Conservation (phyloP, 176 grass and related monocot species). For the Carex parvula region DNA sequence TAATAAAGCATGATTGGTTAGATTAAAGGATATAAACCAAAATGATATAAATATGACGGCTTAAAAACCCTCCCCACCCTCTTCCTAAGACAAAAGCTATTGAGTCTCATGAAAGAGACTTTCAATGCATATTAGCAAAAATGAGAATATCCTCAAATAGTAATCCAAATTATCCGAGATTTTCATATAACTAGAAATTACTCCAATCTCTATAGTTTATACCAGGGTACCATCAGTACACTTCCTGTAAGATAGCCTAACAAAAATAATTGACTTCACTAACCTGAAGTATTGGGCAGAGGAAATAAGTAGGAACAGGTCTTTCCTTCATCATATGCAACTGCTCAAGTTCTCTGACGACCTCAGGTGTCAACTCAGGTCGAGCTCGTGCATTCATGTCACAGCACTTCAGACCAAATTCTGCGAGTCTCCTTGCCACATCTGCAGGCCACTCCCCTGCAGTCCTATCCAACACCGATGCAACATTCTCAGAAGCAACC, state of each 20-base stretch:
- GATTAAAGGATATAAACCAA: conserved; percentile 13
- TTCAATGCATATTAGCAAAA: not conserved
- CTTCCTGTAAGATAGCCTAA: not conserved
- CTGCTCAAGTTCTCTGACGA: conserved; percentile 48
- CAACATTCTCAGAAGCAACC: conserved; percentile 39
- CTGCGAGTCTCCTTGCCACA: conserved; percentile 47
- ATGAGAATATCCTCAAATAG: not conserved
- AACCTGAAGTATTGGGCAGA: conserved; percentile 86
- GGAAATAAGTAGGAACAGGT: conserved; percentile 58
- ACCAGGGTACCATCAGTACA: not conserved
- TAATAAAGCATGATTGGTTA: not conserved
- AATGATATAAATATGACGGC: not conserved
- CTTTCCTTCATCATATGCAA: conserved; percentile 46
- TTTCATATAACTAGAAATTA: conserved; percentile 1
- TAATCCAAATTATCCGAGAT: not conserved
- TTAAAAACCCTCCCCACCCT: not conserved
- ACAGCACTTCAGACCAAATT: conserved; percentile 59
- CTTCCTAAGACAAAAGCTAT: not conserved
- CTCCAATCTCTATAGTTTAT: not conserved
- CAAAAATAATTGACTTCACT: conserved; percentile 23
- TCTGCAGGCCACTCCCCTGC: conserved; percentile 64
- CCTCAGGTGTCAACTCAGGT: conserved; percentile 44
- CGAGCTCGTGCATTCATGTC: conserved; percentile 35
- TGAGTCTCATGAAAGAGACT: not conserved
- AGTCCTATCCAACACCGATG: conserved; percentile 47